Evolutionary conservation across 202 grass and related monocot species (phyloP), one percentile per base, ranked within the genome.

Genomic region (Bolboschoenoplectus hybrid): DNA sequence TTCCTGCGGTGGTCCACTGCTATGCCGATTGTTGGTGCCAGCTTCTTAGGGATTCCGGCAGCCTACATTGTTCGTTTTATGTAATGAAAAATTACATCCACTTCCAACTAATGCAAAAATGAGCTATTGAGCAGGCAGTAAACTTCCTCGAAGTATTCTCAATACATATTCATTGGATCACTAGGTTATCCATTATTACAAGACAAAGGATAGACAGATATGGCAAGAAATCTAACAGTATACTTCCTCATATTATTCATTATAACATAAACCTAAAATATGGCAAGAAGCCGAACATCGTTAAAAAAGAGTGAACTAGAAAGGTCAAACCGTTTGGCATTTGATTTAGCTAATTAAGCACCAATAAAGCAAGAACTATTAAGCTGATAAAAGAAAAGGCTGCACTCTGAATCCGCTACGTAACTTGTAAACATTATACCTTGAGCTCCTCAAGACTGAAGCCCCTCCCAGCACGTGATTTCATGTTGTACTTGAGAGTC

Each of bases 371-470:
- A 46, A 71, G 47, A 20, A 58, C 20, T 32, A 41, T 5, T 32
- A 81, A 44, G 0, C 1, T 52, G 14, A 26, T 7, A 63, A 82
- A 57, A 63, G 17, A 81, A 26, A 26, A 2, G 17, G 0, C 26
- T 26, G 16, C 53, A 67, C 55, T 81, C 2, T 35, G 50, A 39
- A 19, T 44, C 44, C 34, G 61, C 13, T 43, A 51, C 12, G 45
- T 4, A 58, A 61, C 10, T 73, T 4, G 6, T 61, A 65, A 74
- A 49, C 6, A 64, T 14, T 2, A 64, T 89, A 93, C 90, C 96
- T 98, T 98, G n/a, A 98, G 86, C 40, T 98, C 96, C 83, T 98
- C 95, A 66, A 98, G 95, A 53, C 89, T 89, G 44, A 98, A 98
- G 2, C 95, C 93, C 38, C 90, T 93, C 19, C 96, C 96, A 72